A percentile compares a stretch with the other conserved stretches of the same genome.
phyloP scores from a whole-genome alignment of 495 filamentous ascomycete species.

The Daldinia decipiens region DNA sequence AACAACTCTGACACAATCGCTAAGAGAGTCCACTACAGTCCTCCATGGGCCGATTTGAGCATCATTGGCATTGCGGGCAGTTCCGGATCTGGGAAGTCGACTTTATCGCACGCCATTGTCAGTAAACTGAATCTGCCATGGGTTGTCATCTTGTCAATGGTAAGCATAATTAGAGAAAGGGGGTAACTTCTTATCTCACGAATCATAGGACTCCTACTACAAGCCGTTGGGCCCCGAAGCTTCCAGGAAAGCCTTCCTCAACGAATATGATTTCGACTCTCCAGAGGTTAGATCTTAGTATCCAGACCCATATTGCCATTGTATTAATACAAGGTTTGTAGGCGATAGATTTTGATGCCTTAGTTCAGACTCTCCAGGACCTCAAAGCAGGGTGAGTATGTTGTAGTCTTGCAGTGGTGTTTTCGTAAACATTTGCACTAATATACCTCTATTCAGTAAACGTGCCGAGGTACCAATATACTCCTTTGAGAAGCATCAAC shows the following conservation, averaged over 20 bases:
- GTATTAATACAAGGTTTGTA: conserved; percentile 40
- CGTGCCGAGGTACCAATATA: conserved; percentile 94
- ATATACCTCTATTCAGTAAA: conserved; percentile 65
- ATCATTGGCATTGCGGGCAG: conserved; percentile 97
- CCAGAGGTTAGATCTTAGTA: conserved; percentile 64
- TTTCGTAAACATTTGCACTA: conserved; percentile 10
- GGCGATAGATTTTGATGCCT: conserved; percentile 92
- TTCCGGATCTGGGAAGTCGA: conserved; percentile 98
- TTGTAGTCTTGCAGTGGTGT: conserved; percentile 1
- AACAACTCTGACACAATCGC: conserved; percentile 51
- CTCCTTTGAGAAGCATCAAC: conserved; percentile 92
- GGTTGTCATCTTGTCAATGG: conserved; percentile 98
- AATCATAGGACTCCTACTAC: conserved; percentile 89
- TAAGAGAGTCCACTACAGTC: conserved; percentile 77
- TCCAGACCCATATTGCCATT: not conserved
- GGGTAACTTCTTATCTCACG: conserved; percentile 31
- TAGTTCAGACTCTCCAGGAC: conserved; percentile 82
- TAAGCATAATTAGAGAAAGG: conserved; percentile 52
- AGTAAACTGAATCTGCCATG: conserved; percentile 89
- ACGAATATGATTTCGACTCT: conserved; percentile 95
- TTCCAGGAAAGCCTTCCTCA: conserved; percentile 78
- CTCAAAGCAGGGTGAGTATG: conserved; percentile 85
- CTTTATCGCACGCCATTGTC: conserved; percentile 90
- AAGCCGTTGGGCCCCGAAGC: conserved; percentile 81
- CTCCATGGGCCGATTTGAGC: conserved; percentile 91